Conservation (phyloP, 2,329 filamentous ascomycete genomes). For the Niveomyces coronatus region DNA sequence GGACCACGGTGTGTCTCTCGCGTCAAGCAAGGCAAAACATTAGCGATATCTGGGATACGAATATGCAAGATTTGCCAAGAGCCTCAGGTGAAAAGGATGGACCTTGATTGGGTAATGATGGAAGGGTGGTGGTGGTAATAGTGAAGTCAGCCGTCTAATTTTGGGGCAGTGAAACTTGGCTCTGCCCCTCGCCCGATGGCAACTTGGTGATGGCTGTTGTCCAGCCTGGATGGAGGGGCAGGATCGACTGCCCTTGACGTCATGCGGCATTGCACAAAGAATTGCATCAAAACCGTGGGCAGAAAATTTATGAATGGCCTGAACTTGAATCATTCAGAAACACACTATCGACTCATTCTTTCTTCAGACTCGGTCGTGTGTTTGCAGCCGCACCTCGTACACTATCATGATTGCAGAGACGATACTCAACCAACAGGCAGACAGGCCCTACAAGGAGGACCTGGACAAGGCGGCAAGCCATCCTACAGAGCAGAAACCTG, state of each 20-base stretch:
- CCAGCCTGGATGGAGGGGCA: constrained; percentile 6
- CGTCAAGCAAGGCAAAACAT: too few relatives aligned
- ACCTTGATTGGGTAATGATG: too few relatives aligned
- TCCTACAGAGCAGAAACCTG: constrained; percentile 1
- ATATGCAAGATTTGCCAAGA: not conserved
- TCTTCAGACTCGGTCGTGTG: too few relatives aligned
- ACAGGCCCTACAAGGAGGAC: constrained; percentile 8
- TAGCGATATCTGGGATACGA: too few relatives aligned
- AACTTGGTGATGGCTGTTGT: constrained; percentile 6
- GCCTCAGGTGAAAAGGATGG: not conserved
- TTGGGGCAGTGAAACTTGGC: not conserved
- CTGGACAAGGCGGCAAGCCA: constrained; percentile 7
- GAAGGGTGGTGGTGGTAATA: not conserved
- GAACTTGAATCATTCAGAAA: too few relatives aligned
- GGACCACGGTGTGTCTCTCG: too few relatives aligned
- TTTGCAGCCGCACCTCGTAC: too few relatives aligned
- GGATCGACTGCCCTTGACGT: constrained; percentile 9
- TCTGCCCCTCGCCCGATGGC: constrained; percentile 8
- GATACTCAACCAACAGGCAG: constrained; percentile 3
- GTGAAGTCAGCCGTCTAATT: not conserved
- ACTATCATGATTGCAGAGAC: too few relatives aligned
- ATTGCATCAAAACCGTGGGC: not conserved
- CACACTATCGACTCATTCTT: too few relatives aligned
- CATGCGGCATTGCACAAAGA: constrained; percentile 4
- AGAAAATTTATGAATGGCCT: not conserved